Percentiles rank a stretch among this genome's conserved stretches.
Conservation (phyloP, 2,329 filamentous ascomycete genomes). For the Fusarium pseudograminearum region DNA sequence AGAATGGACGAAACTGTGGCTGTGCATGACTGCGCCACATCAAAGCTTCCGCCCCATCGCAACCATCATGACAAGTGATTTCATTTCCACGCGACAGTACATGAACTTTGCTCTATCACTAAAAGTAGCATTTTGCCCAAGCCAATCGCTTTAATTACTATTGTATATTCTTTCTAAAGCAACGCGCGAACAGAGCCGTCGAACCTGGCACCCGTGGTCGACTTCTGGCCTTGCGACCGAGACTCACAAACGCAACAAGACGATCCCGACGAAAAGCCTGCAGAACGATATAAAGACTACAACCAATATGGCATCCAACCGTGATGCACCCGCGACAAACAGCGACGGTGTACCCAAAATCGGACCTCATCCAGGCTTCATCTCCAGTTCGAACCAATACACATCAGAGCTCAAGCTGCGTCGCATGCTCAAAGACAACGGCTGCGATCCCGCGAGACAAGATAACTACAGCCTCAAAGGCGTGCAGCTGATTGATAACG, state of each 20-base stretch:
- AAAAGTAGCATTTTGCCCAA: no score
- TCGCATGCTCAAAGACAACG: constrained; percentile 75
- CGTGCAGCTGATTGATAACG: constrained; percentile 88
- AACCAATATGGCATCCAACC: constrained; percentile 30
- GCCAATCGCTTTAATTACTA: background rate
- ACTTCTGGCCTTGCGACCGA: background rate
- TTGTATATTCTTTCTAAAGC: background rate
- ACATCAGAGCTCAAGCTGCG: constrained; percentile 85
- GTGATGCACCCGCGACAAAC: constrained; percentile 24
- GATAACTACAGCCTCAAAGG: constrained; percentile 85
- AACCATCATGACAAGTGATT: constrained; percentile 31
- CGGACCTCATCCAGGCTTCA: constrained; percentile 62
- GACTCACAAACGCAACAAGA: background rate
- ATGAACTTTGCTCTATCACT: background rate
- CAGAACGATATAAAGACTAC: background rate
- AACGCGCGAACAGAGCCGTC: background rate
- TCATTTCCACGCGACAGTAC: background rate
- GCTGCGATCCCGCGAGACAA: constrained; percentile 81
- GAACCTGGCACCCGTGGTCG: background rate
- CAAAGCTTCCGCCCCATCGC: constrained; percentile 31
- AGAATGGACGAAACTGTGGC: constrained; percentile 17
- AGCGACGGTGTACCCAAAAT: constrained; percentile 44
- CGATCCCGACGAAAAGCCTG: background rate
- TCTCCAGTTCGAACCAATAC: constrained; percentile 73
- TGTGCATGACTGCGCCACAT: constrained; percentile 17